A percentile compares a stretch with the other conserved stretches of the same genome.
Evolutionary conservation across 768 basidiomycete species (phyloP).

Genomic region (Panus rudis): DNA sequence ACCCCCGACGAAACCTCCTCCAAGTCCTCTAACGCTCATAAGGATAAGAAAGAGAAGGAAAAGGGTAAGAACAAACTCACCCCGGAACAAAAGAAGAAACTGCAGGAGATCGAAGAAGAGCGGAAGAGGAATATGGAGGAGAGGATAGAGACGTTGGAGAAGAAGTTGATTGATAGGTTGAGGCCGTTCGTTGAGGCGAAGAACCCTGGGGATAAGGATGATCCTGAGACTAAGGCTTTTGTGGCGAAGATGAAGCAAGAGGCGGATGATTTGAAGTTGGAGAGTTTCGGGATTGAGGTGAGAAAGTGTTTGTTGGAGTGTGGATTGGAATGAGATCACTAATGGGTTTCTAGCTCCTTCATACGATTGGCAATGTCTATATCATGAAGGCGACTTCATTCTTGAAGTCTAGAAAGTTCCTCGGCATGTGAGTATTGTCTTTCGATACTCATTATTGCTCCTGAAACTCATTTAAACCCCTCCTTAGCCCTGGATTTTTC

Average conservation of each 20-base stretch:
- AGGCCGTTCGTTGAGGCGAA: constrained; percentile 90
- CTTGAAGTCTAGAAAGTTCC: constrained; percentile 85
- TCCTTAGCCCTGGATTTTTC: constrained; percentile 78
- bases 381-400: constrained; percentile 89
- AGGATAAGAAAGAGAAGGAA: constrained; percentile 30
- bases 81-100: constrained; percentile 79
- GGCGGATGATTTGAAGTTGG: constrained; percentile 91
- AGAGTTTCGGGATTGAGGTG: constrained; percentile 96
- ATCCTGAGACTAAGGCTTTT: constrained; percentile 77
- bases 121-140: constrained; percentile 72
- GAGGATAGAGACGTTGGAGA: constrained; percentile 65
- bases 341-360: constrained; percentile 50
- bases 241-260: constrained; percentile 73
- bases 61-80: constrained; percentile 49
- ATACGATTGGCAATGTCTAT: constrained; percentile 88
- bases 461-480: constrained; percentile 4
- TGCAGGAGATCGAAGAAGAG: constrained; percentile 76
- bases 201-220: constrained; percentile 70
- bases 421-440: constrained; percentile 64
- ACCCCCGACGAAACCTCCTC: background rate
- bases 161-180: constrained; percentile 78
- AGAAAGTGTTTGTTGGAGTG: constrained; percentile 15
- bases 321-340: constrained; percentile 29
- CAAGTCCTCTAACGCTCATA: background rate
- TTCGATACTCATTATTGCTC: constrained; percentile 6